phyloP scores from a whole-genome alignment of 2,329 filamentous ascomycete genomes.

The Sporothrix schenckii region DNA sequence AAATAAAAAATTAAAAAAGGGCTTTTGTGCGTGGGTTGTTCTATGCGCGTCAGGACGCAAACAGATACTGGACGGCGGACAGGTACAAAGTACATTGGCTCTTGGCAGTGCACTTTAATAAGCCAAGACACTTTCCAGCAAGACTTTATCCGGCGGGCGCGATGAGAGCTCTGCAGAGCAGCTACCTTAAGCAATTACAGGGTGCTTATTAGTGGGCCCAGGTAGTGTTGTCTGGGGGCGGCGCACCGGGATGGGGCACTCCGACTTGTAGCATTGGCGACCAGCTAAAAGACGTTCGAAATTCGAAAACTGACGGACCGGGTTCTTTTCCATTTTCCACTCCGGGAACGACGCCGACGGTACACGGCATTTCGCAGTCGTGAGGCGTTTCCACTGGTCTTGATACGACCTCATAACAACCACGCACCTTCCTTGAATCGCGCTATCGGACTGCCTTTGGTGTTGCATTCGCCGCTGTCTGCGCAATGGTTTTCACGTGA shows the following conservation, averaged over 20 bases:
- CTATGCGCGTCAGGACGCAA: not conserved
- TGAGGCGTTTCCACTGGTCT: not conserved
- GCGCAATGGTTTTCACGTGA: constrained; percentile 24
- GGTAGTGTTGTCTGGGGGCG: not conserved
- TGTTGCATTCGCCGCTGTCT: not conserved
- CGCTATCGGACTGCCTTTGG: not conserved
- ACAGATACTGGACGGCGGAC: not conserved
- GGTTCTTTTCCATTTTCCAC: not conserved
- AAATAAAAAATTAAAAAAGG: not conserved
- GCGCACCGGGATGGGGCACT: not conserved
- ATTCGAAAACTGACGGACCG: constrained; percentile 4
- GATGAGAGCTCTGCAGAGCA: not conserved
- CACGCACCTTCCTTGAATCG: not conserved
- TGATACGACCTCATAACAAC: not conserved
- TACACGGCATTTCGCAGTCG: constrained; percentile 1
- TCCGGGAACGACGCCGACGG: not conserved
- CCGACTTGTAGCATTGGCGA: not conserved
- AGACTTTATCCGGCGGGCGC: constrained; percentile 16
- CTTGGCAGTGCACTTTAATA: constrained; percentile 12
- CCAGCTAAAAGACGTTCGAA: not conserved
- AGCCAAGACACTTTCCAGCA: not conserved
- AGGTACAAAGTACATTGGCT: not conserved
- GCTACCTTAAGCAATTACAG: not conserved
- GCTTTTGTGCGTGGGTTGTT: too few species aligned
- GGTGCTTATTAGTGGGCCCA: constrained; percentile 1